Evolutionary conservation across 352 stramenopile species (phyloP).

Genomic region (Thraustochytrium striatum): DNA sequence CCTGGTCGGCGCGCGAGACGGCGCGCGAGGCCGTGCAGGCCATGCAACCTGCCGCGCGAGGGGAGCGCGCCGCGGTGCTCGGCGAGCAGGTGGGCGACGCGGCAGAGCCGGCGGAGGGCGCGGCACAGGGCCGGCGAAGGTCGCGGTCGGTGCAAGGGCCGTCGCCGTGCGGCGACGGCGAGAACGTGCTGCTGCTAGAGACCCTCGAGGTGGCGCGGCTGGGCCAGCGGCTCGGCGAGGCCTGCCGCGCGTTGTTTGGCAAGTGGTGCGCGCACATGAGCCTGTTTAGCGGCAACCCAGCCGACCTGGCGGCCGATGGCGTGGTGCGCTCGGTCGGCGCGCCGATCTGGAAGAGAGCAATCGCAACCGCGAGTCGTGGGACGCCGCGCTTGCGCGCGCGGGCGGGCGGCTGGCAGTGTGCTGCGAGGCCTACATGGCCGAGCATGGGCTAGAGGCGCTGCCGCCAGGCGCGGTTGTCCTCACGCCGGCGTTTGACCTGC

Average conservation of each 20-base stretch:
- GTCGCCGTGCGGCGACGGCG: neutral
- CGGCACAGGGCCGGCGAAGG: neutral
- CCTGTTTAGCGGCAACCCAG: neutral
- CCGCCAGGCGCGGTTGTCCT: neutral
- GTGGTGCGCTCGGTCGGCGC: neutral
- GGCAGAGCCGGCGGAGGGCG: neutral
- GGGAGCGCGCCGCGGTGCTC: neutral
- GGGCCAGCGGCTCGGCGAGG: too few species aligned
- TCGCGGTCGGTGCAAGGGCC: constrained; percentile 33
- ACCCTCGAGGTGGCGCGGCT: too few species aligned
- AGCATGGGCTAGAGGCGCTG: neutral
- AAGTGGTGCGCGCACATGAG: neutral
- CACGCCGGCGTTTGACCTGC: constrained; percentile 39
- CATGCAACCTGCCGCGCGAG: neutral
- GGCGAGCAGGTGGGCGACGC: neutral
- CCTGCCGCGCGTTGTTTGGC: constrained; percentile 4
- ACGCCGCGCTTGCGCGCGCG: constrained; percentile 4
- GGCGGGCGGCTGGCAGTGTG: constrained; percentile 3
- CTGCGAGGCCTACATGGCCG: constrained; percentile 15
- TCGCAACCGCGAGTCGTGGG: constrained; percentile 3
- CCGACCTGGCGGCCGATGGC: neutral
- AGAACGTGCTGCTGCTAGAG: neutral
- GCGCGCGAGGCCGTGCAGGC: neutral
- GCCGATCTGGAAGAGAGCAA: neutral
- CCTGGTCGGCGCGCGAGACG: neutral